Conservation (phyloP, 2,329 filamentous ascomycete species). For the Ophiosphaerella korrae region DNA sequence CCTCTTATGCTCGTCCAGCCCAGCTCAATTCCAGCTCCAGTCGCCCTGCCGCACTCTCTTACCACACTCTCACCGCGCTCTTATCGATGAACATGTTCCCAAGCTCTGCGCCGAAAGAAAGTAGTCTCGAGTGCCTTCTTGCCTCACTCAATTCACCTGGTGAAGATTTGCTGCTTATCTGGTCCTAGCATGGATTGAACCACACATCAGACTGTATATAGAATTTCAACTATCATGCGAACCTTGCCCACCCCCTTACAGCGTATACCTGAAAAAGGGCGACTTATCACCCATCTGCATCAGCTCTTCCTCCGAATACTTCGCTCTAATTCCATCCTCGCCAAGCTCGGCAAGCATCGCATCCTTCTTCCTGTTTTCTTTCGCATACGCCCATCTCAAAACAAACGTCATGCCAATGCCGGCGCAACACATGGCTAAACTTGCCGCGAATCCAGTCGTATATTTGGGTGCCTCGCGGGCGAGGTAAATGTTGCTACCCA, state of each 20-base stretch:
- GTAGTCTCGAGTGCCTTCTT: too few relatives aligned
- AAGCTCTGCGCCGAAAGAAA: too few relatives aligned
- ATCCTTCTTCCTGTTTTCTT: conserved; percentile 39
- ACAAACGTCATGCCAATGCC: conserved; percentile 53
- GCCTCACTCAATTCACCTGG: background rate
- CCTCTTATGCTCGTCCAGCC: too few relatives aligned
- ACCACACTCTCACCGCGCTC: background rate
- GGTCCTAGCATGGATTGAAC: too few relatives aligned
- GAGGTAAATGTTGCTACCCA: conserved; percentile 58
- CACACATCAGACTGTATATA: too few relatives aligned
- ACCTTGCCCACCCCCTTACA: conserved; percentile 13
- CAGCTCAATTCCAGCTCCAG: too few relatives aligned
- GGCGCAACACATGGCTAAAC: conserved; percentile 52
- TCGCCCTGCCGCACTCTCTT: conserved; percentile 13
- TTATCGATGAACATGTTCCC: conserved; percentile 23
- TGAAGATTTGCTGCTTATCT: too few relatives aligned
- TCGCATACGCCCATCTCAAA: conserved; percentile 50
- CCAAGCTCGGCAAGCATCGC: conserved; percentile 31
- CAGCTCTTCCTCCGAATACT: conserved; percentile 48
- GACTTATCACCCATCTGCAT: conserved; percentile 50
- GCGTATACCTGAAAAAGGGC: conserved; percentile 50
- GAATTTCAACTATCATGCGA: too few relatives aligned
- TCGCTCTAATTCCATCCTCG: conserved; percentile 42
- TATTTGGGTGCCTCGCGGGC: conserved; percentile 56
- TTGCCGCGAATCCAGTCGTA: conserved; percentile 56